Conservation (phyloP, 31 red algal species). For the Porphyra umbilicalis region DNA sequence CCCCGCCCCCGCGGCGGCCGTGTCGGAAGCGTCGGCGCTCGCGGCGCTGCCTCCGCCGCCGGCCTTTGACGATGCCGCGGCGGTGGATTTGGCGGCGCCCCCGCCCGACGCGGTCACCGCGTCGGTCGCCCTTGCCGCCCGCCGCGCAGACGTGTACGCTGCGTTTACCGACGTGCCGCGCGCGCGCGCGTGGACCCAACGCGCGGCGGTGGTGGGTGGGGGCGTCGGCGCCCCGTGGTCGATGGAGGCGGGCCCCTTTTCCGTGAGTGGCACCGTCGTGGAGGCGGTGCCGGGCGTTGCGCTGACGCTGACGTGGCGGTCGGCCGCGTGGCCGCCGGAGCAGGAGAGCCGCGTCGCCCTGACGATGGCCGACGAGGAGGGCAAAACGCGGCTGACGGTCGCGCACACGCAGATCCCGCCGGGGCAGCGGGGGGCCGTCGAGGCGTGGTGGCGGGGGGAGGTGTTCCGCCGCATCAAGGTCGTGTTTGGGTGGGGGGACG, state of each 20-base stretch:
- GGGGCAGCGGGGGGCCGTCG: constrained; percentile 20
- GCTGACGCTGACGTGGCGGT: constrained; percentile 42
- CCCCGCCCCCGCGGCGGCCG: constrained; percentile 7
- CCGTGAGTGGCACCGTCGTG: constrained; percentile 6
- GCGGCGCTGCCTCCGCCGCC: neutral
- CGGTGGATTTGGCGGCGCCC: constrained; percentile 27
- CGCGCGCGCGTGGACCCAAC: constrained; percentile 39
- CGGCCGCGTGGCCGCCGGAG: constrained; percentile 29
- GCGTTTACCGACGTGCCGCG: constrained; percentile 50
- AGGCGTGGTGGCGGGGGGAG: constrained; percentile 68
- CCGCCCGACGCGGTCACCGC: constrained; percentile 10
- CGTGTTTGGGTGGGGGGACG: constrained; percentile 66
- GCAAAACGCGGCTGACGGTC: constrained; percentile 21
- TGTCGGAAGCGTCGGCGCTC: neutral
- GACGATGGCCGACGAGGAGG: constrained; percentile 19
- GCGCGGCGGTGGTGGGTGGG: constrained; percentile 23
- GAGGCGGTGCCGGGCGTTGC: constrained; percentile 6
- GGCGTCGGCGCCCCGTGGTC: constrained; percentile 12
- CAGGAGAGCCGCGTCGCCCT: constrained; percentile 2
- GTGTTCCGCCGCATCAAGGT: constrained; percentile 55
- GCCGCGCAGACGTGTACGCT: constrained; percentile 30
- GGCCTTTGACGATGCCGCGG: constrained; percentile 15
- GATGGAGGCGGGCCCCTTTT: constrained; percentile 25
- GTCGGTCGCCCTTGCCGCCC: constrained; percentile 15
- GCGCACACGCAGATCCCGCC: constrained; percentile 20